These are phyloP conservation scores for Saturnispora sekii DNA, from an alignment of 805 yeast species.

Conservation along the genomic window DNA sequence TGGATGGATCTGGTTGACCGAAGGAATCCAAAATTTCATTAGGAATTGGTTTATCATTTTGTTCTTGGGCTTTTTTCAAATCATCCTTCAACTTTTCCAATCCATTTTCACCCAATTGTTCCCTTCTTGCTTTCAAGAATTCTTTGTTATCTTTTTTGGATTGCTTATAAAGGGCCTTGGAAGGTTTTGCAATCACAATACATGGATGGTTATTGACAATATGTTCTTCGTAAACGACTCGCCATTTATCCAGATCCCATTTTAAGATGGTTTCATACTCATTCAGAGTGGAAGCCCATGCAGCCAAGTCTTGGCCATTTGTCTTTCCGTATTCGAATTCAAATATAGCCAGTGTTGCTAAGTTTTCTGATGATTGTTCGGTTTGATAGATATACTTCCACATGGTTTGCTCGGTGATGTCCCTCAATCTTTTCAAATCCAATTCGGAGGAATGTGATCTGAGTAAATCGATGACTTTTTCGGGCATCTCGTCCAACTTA, in stretches of 20 bases:
- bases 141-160: constrained; percentile 43
- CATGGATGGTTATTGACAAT: constrained; percentile 56
- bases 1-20: constrained; percentile 64
- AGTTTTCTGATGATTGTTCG: constrained; percentile 51
- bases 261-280: constrained; percentile 49
- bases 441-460: constrained; percentile 43
- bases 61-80: constrained; percentile 51
- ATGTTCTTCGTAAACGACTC: constrained; percentile 37
- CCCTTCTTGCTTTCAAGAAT: constrained; percentile 39
- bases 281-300: constrained; percentile 43
- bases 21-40: constrained; percentile 50
- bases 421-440: constrained; percentile 57
- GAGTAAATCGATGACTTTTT: constrained; percentile 41
- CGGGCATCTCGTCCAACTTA: constrained; percentile 43
- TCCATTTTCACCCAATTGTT: constrained; percentile 49
- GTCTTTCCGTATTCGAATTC: constrained; percentile 73
- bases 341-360: constrained; percentile 58
- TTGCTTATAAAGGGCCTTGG: constrained; percentile 43
- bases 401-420: constrained; percentile 55
- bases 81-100: constrained; percentile 39
- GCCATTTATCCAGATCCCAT: constrained; percentile 71
- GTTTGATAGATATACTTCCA: constrained; percentile 50
- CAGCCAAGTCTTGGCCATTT: constrained; percentile 47
- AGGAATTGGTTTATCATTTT: constrained; percentile 75
- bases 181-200: constrained; percentile 65